Percentiles rank a stretch among this genome's conserved stretches.
phyloP scores from a whole-genome alignment of 345 rosid genomes.

The Camelina hispida region DNA sequence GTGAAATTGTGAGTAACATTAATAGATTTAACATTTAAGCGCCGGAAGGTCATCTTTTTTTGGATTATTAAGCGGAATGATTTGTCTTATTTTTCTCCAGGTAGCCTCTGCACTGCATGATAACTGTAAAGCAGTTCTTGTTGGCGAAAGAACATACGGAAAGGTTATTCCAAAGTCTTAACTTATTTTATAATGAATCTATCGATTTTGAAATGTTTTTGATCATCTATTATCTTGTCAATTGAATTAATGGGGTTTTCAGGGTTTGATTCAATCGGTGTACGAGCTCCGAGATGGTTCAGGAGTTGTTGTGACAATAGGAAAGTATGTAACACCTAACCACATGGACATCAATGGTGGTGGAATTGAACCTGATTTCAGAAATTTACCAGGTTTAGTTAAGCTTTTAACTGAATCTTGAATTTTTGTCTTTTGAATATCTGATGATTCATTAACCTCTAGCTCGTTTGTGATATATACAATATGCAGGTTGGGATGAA shows the following conservation, averaged over 20 bases:
- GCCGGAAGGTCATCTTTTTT: constrained; percentile 7
- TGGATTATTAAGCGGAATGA: neutral
- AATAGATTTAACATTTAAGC: neutral
- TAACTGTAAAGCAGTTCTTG: constrained; percentile 96
- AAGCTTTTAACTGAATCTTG: constrained; percentile 16
- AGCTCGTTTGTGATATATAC: neutral
- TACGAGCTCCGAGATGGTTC: constrained; percentile 92
- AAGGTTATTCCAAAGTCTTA: constrained; percentile 56
- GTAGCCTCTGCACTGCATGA: constrained; percentile 99
- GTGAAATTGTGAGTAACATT: constrained; percentile 81
- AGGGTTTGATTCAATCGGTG: constrained; percentile 94
- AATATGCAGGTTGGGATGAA: constrained; percentile 73
- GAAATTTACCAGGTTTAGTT: constrained; percentile 64
- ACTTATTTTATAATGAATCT: neutral
- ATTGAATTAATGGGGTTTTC: constrained; percentile 17
- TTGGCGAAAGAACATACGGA: constrained; percentile 89
- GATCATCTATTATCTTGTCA: constrained; percentile 3
- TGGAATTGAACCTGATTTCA: constrained; percentile 85
- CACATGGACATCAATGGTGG: constrained; percentile 92
- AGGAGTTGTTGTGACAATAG: constrained; percentile 83
- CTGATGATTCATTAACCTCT: constrained; percentile 1
- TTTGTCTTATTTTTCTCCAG: constrained; percentile 48
- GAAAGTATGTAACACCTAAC: constrained; percentile 90
- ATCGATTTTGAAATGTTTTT: constrained; percentile 27
- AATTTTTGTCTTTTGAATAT: constrained; percentile 3